Percentiles rank a stretch among this genome's conserved stretches.
Evolutionary conservation across 179 eudicot species (phyloP).

Genomic region (Amaranthus tricolor): DNA sequence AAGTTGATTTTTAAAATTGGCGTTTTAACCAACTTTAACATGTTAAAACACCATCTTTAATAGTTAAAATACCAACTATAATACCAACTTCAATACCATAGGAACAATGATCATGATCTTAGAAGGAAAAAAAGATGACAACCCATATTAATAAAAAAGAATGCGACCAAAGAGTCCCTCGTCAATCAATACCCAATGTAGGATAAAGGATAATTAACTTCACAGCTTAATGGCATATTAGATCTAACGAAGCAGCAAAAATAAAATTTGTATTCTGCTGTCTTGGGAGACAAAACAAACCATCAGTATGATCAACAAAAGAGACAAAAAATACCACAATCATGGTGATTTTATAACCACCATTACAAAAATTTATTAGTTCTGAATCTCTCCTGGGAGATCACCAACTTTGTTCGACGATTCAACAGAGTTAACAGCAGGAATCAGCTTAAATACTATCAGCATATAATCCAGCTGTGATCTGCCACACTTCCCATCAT

Average conservation of each 20-base stretch:
- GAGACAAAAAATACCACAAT: slow-evolving; percentile 4
- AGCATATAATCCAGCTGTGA: not conserved
- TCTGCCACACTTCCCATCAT: slow-evolving; percentile 13
- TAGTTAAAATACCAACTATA: too few relatives aligned
- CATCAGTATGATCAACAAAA: slow-evolving; percentile 10
- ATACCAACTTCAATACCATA: too few relatives aligned
- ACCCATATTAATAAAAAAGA: too few relatives aligned
- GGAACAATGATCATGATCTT: too few relatives aligned
- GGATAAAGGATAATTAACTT: not conserved
- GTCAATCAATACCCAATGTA: too few relatives aligned
- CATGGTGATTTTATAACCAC: not conserved
- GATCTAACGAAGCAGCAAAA: too few relatives aligned
- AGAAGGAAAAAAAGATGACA: too few relatives aligned
- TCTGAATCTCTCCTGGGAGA: not conserved
- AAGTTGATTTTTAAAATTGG: too few relatives aligned
- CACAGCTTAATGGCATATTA: not conserved
- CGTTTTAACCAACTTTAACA: too few relatives aligned
- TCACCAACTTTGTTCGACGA: slow-evolving; percentile 7
- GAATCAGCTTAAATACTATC: slow-evolving; percentile 17
- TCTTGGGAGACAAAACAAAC: not conserved
- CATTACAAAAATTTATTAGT: slow-evolving; percentile 5
- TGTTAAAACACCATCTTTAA: too few relatives aligned
- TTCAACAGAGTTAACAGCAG: slow-evolving; percentile 17
- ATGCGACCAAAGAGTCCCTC: too few relatives aligned
- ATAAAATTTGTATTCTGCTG: slow-evolving; percentile 8